phyloP scores from a whole-genome alignment of 108 stramenopile species.

The Phaeodactylum tricornutum region DNA sequence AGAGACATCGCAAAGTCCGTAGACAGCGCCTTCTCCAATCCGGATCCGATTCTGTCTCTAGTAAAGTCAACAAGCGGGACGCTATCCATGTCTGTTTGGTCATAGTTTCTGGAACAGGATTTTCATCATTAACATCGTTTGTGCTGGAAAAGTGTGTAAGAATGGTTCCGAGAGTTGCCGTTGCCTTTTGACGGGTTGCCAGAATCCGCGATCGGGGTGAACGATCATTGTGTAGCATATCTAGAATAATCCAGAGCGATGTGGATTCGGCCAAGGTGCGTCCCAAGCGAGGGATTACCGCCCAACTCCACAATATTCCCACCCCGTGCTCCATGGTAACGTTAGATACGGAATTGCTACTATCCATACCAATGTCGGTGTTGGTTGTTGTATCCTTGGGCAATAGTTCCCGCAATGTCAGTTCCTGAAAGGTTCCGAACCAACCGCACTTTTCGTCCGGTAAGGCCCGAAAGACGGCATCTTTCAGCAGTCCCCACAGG shows the following conservation, averaged over 20 bases:
- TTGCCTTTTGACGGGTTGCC: background rate
- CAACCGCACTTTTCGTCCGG: background rate
- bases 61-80: background rate
- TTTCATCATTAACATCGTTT: background rate
- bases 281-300: background rate
- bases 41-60: background rate
- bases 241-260: background rate
- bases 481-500: background rate
- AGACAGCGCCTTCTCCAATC: background rate
- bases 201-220: background rate
- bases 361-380: too few relatives aligned
- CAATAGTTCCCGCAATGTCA: background rate
- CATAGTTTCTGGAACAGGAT: background rate
- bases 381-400: background rate
- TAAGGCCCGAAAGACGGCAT: background rate
- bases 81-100: background rate
- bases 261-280: background rate
- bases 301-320: slow-evolving; percentile 1
- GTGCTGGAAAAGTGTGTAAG: background rate
- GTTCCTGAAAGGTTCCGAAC: background rate
- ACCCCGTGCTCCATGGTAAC: too few relatives aligned
- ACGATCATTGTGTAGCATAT: background rate
- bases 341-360: too few relatives aligned
- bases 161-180: background rate
- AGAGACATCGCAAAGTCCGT: slow-evolving; percentile 1